Evolutionary conservation across 2,329 filamentous ascomycete genomes (phyloP).

Genomic region (Claviceps sp.): DNA sequence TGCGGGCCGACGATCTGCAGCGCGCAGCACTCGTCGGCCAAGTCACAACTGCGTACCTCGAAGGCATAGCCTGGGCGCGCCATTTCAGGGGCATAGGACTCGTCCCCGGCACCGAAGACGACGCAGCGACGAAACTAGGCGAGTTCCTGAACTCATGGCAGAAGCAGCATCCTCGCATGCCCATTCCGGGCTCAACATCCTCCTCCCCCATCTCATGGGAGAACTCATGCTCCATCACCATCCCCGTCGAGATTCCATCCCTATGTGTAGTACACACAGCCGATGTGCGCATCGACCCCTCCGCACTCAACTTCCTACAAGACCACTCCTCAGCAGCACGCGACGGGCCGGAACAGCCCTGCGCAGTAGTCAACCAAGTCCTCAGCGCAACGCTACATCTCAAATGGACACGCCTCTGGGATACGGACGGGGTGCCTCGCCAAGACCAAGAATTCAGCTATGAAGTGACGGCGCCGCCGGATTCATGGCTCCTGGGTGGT

Average conservation of each 20-base stretch:
- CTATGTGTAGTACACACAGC: slow-evolving; percentile 74
- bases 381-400: slow-evolving; percentile 48
- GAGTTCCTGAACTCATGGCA: slow-evolving; percentile 22
- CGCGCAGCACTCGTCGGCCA: slow-evolving; percentile 39
- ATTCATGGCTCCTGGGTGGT: slow-evolving; percentile 77
- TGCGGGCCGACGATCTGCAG: slow-evolving; percentile 41
- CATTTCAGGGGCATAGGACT: slow-evolving; percentile 37
- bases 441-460: slow-evolving; percentile 64
- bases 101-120: slow-evolving; percentile 20
- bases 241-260: slow-evolving; percentile 80
- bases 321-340: slow-evolving; percentile 4
- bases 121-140: slow-evolving; percentile 15
- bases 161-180: slow-evolving; percentile 14
- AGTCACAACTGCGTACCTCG: slow-evolving; percentile 35
- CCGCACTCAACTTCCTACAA: slow-evolving; percentile 17
- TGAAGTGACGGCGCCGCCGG: slow-evolving; percentile 60
- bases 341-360: too few species aligned
- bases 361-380: slow-evolving; percentile 42
- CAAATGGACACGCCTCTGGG: slow-evolving; percentile 50
- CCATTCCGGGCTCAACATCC: slow-evolving; percentile 8
- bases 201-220: slow-evolving; percentile 6
- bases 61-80: slow-evolving; percentile 31
- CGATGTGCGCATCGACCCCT: slow-evolving; percentile 42
- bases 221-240: slow-evolving; percentile 54
- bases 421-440: slow-evolving; percentile 28